These are phyloP conservation scores for Vitis hybrid DNA, from an alignment of 177 flowering plant species.

Conservation along the genomic window DNA sequence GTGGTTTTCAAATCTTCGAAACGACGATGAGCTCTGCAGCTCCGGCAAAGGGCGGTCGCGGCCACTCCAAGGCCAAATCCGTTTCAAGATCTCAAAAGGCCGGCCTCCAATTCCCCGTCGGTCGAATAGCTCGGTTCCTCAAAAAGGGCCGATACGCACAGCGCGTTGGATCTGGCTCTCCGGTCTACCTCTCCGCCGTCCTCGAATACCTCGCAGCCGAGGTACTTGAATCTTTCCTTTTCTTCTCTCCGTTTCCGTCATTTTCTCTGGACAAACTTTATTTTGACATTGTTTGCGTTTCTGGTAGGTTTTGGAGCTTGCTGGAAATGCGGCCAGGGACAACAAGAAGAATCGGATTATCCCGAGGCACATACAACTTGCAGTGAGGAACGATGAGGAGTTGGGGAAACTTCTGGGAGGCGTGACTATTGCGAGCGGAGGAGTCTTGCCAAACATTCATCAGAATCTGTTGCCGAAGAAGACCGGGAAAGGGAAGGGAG, in stretches of 20 bases:
- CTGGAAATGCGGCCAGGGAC: constrained; percentile 70
- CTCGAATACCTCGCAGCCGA: constrained; percentile 28
- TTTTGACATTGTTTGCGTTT: background rate
- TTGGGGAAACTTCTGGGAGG: constrained; percentile 56
- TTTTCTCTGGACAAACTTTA: background rate
- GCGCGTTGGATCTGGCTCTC: constrained; percentile 27
- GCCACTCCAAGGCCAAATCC: constrained; percentile 35
- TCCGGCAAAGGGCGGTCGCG: constrained; percentile 36
- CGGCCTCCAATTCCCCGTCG: constrained; percentile 32
- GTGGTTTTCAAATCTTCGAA: background rate
- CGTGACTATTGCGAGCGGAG: constrained; percentile 58
- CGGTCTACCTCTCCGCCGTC: constrained; percentile 28
- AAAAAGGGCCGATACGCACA: constrained; percentile 25
- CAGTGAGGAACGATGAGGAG: constrained; percentile 67
- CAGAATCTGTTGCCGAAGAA: constrained; percentile 58
- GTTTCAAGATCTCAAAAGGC: constrained; percentile 36
- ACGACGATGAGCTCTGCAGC: constrained; percentile 15
- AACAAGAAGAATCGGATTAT: constrained; percentile 60
- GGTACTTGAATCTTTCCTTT: background rate
- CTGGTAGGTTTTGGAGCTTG: constrained; percentile 53
- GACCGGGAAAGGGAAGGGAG: constrained; percentile 42
- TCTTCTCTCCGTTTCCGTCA: background rate
- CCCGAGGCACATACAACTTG: constrained; percentile 66
- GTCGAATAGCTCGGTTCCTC: constrained; percentile 27
- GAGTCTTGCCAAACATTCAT: constrained; percentile 57